These are phyloP conservation scores for Zygosaccharomyces sapae DNA, from an alignment of 1,139 yeast species.

Conservation along the genomic window DNA sequence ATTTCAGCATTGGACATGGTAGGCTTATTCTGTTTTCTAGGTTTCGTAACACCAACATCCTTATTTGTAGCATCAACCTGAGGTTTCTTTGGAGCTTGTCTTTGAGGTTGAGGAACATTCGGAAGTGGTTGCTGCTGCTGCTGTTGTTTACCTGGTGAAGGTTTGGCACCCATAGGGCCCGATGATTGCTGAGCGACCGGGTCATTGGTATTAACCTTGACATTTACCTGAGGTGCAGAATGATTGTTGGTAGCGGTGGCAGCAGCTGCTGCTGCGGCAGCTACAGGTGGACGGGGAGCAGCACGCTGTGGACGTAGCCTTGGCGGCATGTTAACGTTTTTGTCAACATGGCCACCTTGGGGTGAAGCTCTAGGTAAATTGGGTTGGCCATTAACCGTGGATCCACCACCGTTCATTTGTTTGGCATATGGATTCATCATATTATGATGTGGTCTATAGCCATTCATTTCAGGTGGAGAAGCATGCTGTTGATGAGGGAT, in stretches of 20 bases:
- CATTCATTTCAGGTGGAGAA: slow-evolving; percentile 7
- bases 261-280: slow-evolving; percentile 8
- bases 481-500: slow-evolving; percentile 28
- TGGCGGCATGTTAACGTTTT: slow-evolving; percentile 18
- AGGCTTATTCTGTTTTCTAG: slow-evolving; percentile 57
- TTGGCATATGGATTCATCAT: slow-evolving; percentile 31
- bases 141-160: slow-evolving; percentile 13
- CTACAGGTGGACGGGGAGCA: slow-evolving; percentile 22
- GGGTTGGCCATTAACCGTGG: slow-evolving; percentile 9
- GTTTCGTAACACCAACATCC: slow-evolving; percentile 38
- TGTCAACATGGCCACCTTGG: slow-evolving; percentile 3
- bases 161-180: slow-evolving; percentile 2
- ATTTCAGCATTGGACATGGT: slow-evolving; percentile 84
- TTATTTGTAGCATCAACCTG: slow-evolving; percentile 33
- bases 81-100: slow-evolving; percentile 37
- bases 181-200: slow-evolving; percentile 13
- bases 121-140: slow-evolving; percentile 26
- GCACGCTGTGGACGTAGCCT: slow-evolving; percentile 26
- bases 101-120: slow-evolving; percentile 29
- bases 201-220: slow-evolving; percentile 14
- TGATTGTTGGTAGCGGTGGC: slow-evolving; percentile 11
- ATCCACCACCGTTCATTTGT: slow-evolving; percentile 9
- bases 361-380: slow-evolving; percentile 7
- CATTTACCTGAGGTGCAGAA: slow-evolving; percentile 13
- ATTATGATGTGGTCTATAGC: slow-evolving; percentile 30